Percentiles rank a stretch among this genome's conserved stretches.
Conservation (phyloP, 108 stramenopile genomes). For the Seminavis robusta region DNA sequence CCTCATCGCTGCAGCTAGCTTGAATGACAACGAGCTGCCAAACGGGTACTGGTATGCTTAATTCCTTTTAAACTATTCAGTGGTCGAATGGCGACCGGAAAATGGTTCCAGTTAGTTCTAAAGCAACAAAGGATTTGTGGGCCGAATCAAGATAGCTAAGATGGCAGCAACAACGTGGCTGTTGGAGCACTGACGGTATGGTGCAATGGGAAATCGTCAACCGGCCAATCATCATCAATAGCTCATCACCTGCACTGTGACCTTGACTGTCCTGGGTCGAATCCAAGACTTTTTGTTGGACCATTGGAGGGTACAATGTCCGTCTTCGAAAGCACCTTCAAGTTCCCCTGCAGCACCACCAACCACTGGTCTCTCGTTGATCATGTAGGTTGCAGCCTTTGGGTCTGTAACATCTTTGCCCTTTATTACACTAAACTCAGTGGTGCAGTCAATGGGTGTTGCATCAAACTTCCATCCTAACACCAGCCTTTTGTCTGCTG, state of each 20-base stretch:
- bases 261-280: conserved; percentile 77
- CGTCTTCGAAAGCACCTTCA: conserved; percentile 71
- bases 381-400: conserved; percentile 23
- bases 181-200: too few relatives aligned
- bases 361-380: conserved; percentile 50
- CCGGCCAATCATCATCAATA: too few relatives aligned
- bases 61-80: too few relatives aligned
- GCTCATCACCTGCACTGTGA: conserved; percentile 66
- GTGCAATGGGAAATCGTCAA: too few relatives aligned
- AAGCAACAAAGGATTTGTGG: too few relatives aligned
- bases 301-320: conserved; percentile 80
- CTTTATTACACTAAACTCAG: conserved; percentile 75
- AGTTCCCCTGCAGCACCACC: conserved; percentile 83
- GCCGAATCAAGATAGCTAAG: too few relatives aligned
- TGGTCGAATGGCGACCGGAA: too few relatives aligned
- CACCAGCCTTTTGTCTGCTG: conserved; percentile 47
- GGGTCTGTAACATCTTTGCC: conserved; percentile 57
- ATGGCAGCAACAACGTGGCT: too few relatives aligned
- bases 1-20: too few relatives aligned
- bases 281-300: conserved; percentile 85
- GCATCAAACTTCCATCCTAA: conserved; percentile 88
- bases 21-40: too few relatives aligned
- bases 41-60: too few relatives aligned
- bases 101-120: too few relatives aligned
- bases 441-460: conserved; percentile 54